phyloP scores from a whole-genome alignment of 768 basidiomycete species.

The Pulveroboletus sp. region DNA sequence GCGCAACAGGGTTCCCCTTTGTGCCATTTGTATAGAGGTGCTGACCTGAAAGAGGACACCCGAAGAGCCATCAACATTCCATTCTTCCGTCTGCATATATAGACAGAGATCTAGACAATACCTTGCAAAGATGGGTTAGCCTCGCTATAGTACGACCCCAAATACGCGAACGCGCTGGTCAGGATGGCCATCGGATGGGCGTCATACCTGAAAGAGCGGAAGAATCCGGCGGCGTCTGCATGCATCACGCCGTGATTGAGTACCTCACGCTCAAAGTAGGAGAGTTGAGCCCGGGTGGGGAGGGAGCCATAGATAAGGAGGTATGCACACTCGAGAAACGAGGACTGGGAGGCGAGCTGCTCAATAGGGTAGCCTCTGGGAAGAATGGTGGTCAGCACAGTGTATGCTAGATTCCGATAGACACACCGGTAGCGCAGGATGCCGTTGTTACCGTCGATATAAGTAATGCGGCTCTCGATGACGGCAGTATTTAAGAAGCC shows the following conservation, averaged over 20 bases:
- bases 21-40: conserved; percentile 72
- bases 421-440: conserved; percentile 72
- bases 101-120: conserved; percentile 14
- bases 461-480: conserved; percentile 78
- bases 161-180: conserved; percentile 81
- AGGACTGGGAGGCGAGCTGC: conserved; percentile 77
- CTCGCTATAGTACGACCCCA: conserved; percentile 85
- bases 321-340: conserved; percentile 81
- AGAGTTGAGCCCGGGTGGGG: conserved; percentile 59
- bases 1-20: conserved; percentile 59
- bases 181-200: conserved; percentile 92
- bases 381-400: neutral
- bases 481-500: conserved; percentile 86
- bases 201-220: conserved; percentile 79
- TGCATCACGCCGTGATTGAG: conserved; percentile 72
- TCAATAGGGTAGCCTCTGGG: conserved; percentile 89
- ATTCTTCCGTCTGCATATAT: neutral
- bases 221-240: conserved; percentile 66
- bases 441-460: conserved; percentile 88
- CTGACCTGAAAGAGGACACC: conserved; percentile 51
- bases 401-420: neutral
- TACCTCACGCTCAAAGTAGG: conserved; percentile 70
- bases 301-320: conserved; percentile 86
- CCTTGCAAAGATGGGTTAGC: conserved; percentile 89
- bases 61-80: conserved; percentile 2